Evolutionary conservation across 2,329 filamentous ascomycete species (phyloP).

Genomic region (Paecilomyces formosus): DNA sequence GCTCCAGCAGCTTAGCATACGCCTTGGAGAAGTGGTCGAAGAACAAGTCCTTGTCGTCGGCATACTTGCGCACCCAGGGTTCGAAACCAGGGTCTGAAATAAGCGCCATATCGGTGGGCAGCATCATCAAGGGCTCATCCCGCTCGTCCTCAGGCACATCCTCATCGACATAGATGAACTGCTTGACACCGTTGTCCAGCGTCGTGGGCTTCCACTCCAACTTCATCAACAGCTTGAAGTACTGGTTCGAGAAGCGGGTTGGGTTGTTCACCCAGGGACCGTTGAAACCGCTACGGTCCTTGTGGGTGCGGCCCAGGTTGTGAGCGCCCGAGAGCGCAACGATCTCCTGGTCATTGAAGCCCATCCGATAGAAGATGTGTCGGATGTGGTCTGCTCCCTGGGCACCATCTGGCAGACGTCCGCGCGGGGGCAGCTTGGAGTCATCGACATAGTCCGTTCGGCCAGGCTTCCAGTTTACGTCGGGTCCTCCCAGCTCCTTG

Average conservation of each 20-base stretch:
- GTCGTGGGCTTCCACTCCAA: slow-evolving; percentile 50
- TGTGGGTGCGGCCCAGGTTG: slow-evolving; percentile 50
- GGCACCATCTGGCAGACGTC: slow-evolving; percentile 49
- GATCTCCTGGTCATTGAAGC: slow-evolving; percentile 54
- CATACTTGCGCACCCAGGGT: slow-evolving; percentile 52
- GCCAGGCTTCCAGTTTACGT: slow-evolving; percentile 50
- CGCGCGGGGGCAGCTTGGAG: slow-evolving; percentile 50
- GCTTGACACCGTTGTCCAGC: slow-evolving; percentile 45
- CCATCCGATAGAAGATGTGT: slow-evolving; percentile 53
- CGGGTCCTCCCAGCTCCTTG: slow-evolving; percentile 53
- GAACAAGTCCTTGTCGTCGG: slow-evolving; percentile 54
- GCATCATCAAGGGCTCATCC: slow-evolving; percentile 57
- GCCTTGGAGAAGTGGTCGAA: slow-evolving; percentile 53
- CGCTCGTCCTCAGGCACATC: slow-evolving; percentile 35
- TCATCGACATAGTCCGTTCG: slow-evolving; percentile 58
- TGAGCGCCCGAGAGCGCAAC: slow-evolving; percentile 51
- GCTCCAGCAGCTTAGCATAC: slow-evolving; percentile 54
- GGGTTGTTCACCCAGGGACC: slow-evolving; percentile 55
- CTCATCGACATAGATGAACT: slow-evolving; percentile 55
- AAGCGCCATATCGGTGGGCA: slow-evolving; percentile 57
- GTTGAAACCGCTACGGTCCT: slow-evolving; percentile 50
- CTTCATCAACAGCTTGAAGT: slow-evolving; percentile 46
- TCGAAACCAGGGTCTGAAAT: slow-evolving; percentile 47
- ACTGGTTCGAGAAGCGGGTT: slow-evolving; percentile 53
- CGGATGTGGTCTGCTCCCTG: slow-evolving; percentile 50